phyloP scores from a whole-genome alignment of 768 basidiomycete genomes.

The Lenzites betulinus region DNA sequence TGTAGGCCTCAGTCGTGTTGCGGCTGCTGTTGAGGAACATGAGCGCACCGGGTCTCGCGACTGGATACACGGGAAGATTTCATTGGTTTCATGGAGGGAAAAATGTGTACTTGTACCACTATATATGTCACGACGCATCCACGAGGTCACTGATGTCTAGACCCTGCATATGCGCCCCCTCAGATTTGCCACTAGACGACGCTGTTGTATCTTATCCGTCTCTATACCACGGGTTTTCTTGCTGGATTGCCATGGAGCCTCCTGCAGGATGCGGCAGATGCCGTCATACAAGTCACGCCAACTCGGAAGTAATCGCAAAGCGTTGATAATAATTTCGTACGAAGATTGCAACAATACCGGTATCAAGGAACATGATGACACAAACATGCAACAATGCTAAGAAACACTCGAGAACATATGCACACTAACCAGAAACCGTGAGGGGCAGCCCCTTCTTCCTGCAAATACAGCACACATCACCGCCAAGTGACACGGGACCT shows the following conservation, averaged over 20 bases:
- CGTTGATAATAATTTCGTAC: background rate
- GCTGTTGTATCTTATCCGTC: background rate
- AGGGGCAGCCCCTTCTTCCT: too few relatives aligned
- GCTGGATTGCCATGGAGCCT: background rate
- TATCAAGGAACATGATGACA: background rate
- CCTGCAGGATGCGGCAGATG: too few relatives aligned
- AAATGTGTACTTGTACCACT: background rate
- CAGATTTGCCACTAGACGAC: background rate
- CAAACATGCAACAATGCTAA: background rate
- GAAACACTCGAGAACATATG: background rate
- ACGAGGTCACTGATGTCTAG: background rate
- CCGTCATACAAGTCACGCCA: too few relatives aligned
- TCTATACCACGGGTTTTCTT: background rate
- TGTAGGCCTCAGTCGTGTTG: constrained; percentile 10
- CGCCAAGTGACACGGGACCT: background rate
- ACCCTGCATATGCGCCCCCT: background rate
- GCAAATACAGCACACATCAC: background rate
- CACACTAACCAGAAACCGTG: too few relatives aligned
- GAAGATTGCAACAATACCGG: background rate
- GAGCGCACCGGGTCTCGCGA: background rate
- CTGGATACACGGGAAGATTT: background rate
- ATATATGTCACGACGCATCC: background rate
- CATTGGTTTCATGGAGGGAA: too few relatives aligned
- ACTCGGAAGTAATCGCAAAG: too few relatives aligned
- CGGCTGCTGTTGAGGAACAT: background rate